phyloP scores from a whole-genome alignment of 495 filamentous ascomycete species.

The Aspergillus affinis region DNA sequence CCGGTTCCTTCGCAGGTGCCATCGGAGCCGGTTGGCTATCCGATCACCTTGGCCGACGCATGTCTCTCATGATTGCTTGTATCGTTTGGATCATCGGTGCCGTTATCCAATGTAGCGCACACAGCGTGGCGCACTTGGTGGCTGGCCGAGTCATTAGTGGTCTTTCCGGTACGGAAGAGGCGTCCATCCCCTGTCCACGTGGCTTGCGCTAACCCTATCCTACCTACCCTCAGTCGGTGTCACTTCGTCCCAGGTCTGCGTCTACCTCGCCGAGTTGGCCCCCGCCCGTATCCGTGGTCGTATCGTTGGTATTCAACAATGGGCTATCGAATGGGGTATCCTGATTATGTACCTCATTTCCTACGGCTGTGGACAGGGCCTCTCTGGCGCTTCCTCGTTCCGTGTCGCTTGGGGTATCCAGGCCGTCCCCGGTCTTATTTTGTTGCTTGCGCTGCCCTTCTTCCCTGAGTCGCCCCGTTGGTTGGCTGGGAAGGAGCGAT shows the following conservation, averaged over 20 bases:
- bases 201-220: not conserved
- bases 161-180: constrained; percentile 40
- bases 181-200: not conserved
- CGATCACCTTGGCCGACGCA: constrained; percentile 63
- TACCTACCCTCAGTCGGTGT: constrained; percentile 59
- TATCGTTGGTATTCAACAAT: constrained; percentile 73
- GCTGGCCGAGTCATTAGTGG: constrained; percentile 72
- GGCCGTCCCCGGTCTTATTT: constrained; percentile 62
- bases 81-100: constrained; percentile 71
- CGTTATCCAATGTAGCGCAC: constrained; percentile 61
- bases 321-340: constrained; percentile 73
- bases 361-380: constrained; percentile 61
- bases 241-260: constrained; percentile 75
- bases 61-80: constrained; percentile 64
- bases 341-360: constrained; percentile 61
- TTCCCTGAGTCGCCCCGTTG: constrained; percentile 71
- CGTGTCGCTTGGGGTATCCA: constrained; percentile 73
- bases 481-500: constrained; percentile 68
- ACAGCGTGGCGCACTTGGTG: constrained; percentile 61
- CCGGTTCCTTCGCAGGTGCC: constrained; percentile 65
- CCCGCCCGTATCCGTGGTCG: constrained; percentile 65
- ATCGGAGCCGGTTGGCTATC: constrained; percentile 64
- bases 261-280: constrained; percentile 76
- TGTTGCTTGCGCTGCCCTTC: constrained; percentile 66
- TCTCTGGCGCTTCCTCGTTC: constrained; percentile 56